Evolutionary conservation across 2,329 filamentous ascomycete species (phyloP).

Genomic region (Pseudogymnoascus sp.): DNA sequence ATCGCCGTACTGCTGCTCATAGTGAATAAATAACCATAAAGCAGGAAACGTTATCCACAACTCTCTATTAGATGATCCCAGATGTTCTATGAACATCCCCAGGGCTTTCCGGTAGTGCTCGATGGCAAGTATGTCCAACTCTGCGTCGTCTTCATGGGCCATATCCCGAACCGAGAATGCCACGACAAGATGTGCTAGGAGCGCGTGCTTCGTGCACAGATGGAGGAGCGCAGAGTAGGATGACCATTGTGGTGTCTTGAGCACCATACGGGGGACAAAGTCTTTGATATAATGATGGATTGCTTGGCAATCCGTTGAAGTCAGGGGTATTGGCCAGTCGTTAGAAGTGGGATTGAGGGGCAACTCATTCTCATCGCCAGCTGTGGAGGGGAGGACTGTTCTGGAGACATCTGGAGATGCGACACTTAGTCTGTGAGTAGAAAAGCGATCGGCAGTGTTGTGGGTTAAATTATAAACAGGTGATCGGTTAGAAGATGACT

Average conservation of each 20-base stretch:
- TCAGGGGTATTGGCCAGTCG: not conserved
- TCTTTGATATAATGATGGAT: not conserved
- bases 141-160: not conserved
- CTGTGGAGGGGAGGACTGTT: not conserved
- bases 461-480: too few species aligned
- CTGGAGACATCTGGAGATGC: not conserved
- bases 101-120: slow-evolving; percentile 9
- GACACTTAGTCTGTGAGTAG: not conserved
- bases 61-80: slow-evolving; percentile 9
- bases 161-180: slow-evolving; percentile 11
- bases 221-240: slow-evolving; percentile 8
- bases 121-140: slow-evolving; percentile 9
- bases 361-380: not conserved
- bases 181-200: slow-evolving; percentile 9
- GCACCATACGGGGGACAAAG: not conserved
- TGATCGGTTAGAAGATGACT: too few species aligned
- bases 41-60: slow-evolving; percentile 11
- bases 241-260: slow-evolving; percentile 7
- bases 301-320: not conserved
- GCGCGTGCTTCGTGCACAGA: slow-evolving; percentile 10
- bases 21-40: slow-evolving; percentile 13
- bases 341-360: not conserved
- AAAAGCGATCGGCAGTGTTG: not conserved
- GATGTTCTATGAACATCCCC: slow-evolving; percentile 10
- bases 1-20: slow-evolving; percentile 12